Evolutionary conservation across 257 asterid species (phyloP), one percentile per base, ranked within the genome.

Genomic region (Verbascum thapsus): DNA sequence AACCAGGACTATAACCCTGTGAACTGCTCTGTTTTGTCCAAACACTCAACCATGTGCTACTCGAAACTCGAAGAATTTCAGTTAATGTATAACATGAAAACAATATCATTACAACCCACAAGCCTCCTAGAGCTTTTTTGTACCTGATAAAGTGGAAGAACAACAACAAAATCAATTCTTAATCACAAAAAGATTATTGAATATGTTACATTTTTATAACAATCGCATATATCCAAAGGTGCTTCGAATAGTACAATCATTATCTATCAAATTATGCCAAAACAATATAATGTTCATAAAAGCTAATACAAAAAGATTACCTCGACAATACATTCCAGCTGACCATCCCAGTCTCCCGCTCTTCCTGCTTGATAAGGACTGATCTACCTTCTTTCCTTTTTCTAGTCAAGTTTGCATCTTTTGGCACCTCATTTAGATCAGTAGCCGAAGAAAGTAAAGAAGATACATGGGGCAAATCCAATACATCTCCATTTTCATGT

Each of bases 31-130:
- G 83, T 66, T 87, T 82, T 13, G 98, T 89, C 98, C 98, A 92
- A 35, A 80, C 71, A 75, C 98, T 85, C 80, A 92, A 68, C 98
- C 96, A 89, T 2, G 95, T 85, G 86, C 98, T 92, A 67, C 98
- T 87, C 52, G 85, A 74, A 63, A 89, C 85, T 72, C 98, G 80
- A 50, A 92, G 83, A 70, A 69, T 75, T 80, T 92, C 98, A 52
- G 91, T 85, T 43, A 76, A 53, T 55, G 62, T 69, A 65, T 92
- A 92, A 73, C 96, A 87, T 8, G 66, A 34, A 52, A 87, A 84
- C 72, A 85, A 61, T 74, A 89, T 66, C 68, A 82, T 74, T 47
- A 87, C 96, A 4, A 84, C 97, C 94, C 95, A 87, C 67, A 76
- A 65, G 58, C 97, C 98, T 49, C 98, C 97, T 58, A 89, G 66